A percentile compares a stretch with the other conserved stretches of the same genome.
Evolutionary conservation across 1,139 yeast species (phyloP).

Genomic region (Blastobotrys niveus): DNA sequence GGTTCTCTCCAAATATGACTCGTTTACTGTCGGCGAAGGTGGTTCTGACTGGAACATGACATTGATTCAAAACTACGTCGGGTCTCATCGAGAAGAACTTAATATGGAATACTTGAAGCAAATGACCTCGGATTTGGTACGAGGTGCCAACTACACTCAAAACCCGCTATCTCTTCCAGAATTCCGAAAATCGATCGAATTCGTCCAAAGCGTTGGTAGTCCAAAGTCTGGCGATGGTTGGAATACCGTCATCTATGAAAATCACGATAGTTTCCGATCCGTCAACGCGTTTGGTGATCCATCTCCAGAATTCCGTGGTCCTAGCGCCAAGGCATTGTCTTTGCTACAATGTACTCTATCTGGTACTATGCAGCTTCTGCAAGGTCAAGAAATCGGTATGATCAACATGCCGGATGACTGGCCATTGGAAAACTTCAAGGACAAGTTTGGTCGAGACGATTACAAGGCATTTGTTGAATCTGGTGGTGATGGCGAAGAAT

Average conservation of each 20-base stretch:
- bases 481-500: conserved; percentile 32
- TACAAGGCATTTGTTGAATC: no score
- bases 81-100: conserved; percentile 46
- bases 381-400: conserved; percentile 60
- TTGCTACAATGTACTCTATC: conserved; percentile 44
- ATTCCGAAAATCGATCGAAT: neutral
- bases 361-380: conserved; percentile 53
- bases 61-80: conserved; percentile 43
- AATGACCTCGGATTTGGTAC: conserved; percentile 42
- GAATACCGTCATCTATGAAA: conserved; percentile 53
- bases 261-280: conserved; percentile 34
- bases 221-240: conserved; percentile 42
- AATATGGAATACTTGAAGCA: conserved; percentile 47
- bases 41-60: conserved; percentile 36
- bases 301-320: conserved; percentile 5
- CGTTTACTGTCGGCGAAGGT: conserved; percentile 54
- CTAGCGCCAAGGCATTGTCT: conserved; percentile 43
- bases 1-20: conserved; percentile 47
- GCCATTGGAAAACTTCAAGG: conserved; percentile 44
- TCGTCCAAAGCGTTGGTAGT: conserved; percentile 30
- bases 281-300: neutral
- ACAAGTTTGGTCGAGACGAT: conserved; percentile 43
- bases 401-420: conserved; percentile 45
- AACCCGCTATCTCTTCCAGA: neutral
- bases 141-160: neutral